Base-by-base conservation (phyloP, 768 basidiomycete species). In the Serendipita vermifera region DNA sequence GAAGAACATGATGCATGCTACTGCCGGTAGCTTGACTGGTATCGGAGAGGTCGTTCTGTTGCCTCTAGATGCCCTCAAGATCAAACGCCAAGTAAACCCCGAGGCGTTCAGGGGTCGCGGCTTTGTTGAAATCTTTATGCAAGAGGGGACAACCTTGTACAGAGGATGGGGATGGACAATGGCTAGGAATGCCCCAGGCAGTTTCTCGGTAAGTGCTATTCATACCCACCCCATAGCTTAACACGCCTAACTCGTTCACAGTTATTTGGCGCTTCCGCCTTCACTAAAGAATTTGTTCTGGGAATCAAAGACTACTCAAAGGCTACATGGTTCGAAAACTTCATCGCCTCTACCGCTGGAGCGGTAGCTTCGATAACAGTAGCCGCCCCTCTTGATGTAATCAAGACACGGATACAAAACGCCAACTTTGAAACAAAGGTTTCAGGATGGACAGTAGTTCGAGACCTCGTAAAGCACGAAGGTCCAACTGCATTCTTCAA, bases 101-200 rank as follows among this genome's bases (percentile, higher is more conserved):
- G 96, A 97, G 64, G 94, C 94, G 1, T 91, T 99, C 80, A 86
- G 89, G 33, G 92, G 92, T 33, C 87, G 94, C 24, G 91, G 92
- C 17, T 77, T 92, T 62, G 60, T 96, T 56, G 84, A 85, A 55
- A 90, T 99, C 63, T 80, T 99, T 69, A 69, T 80, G 66, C 93
- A 99, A 62, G 94, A 98, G 67, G 90, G 92, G 57, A 79, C 86
- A 6, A 79, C 85, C 1, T 78, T 99, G 33, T 99, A 99, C 71
- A 83, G 92, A 60, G 94, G 94, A 27, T 96, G 93, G 90, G 93
- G 93, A 40, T 98, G 94, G 94, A 98, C 94, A 22, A 85, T 96
- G 78, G 94, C 92, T 2, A 81, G 94, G 55, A 99, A 99, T 63
- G 94, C 94, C 0, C 94, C 94, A 0, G 94, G 94, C 9, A 82